A percentile compares a stretch with the other conserved stretches of the same genome.
These are phyloP conservation scores for Hypoxylon sp. DNA, from an alignment of 2,329 filamentous ascomycete genomes.

Conservation along the genomic window DNA sequence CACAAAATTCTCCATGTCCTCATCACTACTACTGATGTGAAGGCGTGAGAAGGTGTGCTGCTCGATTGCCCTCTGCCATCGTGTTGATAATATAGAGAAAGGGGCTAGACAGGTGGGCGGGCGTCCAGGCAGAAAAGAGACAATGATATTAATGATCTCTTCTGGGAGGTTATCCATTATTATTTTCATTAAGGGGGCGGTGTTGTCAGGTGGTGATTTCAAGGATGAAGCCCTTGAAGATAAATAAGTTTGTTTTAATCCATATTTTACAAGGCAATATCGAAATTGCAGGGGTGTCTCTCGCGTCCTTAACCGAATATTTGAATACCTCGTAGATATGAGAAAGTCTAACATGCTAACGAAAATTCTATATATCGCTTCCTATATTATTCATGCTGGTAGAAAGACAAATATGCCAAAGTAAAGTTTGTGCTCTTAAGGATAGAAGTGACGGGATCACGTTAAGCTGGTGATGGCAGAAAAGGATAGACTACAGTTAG, in stretches of 20 bases:
- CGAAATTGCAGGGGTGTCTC: not conserved
- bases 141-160: slow-evolving; percentile 13
- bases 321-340: not conserved
- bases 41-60: not conserved
- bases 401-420: not conserved
- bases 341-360: not conserved
- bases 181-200: not conserved
- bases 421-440: not conserved
- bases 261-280: not conserved
- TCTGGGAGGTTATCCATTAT: slow-evolving; percentile 1
- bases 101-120: not conserved
- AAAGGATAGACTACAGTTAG: not conserved
- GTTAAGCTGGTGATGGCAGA: not conserved
- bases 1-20: not conserved
- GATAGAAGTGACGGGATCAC: not conserved
- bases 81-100: slow-evolving; percentile 8
- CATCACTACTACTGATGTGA: not conserved
- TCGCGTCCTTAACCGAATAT: not conserved
- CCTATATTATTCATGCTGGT: not conserved
- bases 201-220: not conserved
- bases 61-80: slow-evolving; percentile 26
- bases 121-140: not conserved
- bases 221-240: not conserved
- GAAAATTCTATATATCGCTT: not conserved
- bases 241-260: not conserved